Evolutionary conservation across 2,329 filamentous ascomycete species (phyloP).

Genomic region (Microcyclosporella mali): DNA sequence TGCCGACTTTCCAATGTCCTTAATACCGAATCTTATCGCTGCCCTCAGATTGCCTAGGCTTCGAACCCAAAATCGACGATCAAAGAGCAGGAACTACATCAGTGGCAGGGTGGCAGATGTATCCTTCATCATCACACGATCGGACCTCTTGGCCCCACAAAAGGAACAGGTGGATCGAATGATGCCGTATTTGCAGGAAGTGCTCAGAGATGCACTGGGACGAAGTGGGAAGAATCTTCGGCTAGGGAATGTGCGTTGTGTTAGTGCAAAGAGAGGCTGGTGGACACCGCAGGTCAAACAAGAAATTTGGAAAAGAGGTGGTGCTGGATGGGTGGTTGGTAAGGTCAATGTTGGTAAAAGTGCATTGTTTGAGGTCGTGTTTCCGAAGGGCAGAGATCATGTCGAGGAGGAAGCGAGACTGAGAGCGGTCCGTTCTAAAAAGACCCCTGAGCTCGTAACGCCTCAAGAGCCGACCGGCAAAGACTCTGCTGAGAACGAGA

Average conservation of each 20-base stretch:
- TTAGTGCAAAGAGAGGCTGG: slow-evolving; percentile 82
- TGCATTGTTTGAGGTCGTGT: slow-evolving; percentile 78
- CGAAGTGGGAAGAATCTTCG: slow-evolving; percentile 61
- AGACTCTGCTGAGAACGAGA: too few species aligned
- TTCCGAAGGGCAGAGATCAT: slow-evolving; percentile 60
- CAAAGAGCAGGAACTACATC: slow-evolving; percentile 59
- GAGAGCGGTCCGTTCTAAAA: too few species aligned
- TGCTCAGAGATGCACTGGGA: slow-evolving; percentile 71
- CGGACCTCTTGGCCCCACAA: slow-evolving; percentile 76
- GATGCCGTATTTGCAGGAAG: slow-evolving; percentile 76
- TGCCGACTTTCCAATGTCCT: slow-evolving; percentile 91
- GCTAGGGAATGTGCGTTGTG: slow-evolving; percentile 79
- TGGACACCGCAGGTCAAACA: slow-evolving; percentile 85
- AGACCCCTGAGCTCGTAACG: too few species aligned
- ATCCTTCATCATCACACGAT: slow-evolving; percentile 84
- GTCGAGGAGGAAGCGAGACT: slow-evolving; percentile 1
- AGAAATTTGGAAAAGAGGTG: slow-evolving; percentile 75
- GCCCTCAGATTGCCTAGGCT: slow-evolving; percentile 66
- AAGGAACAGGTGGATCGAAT: slow-evolving; percentile 78
- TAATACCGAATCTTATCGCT: slow-evolving; percentile 69
- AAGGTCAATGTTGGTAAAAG: slow-evolving; percentile 98
- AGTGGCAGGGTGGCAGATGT: slow-evolving; percentile 66
- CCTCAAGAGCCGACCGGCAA: too few species aligned
- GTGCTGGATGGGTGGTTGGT: slow-evolving; percentile 92
- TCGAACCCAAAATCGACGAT: slow-evolving; percentile 73